phyloP scores from a whole-genome alignment of 139 green algal genomes.

The Prasinococcaceae sp. region DNA sequence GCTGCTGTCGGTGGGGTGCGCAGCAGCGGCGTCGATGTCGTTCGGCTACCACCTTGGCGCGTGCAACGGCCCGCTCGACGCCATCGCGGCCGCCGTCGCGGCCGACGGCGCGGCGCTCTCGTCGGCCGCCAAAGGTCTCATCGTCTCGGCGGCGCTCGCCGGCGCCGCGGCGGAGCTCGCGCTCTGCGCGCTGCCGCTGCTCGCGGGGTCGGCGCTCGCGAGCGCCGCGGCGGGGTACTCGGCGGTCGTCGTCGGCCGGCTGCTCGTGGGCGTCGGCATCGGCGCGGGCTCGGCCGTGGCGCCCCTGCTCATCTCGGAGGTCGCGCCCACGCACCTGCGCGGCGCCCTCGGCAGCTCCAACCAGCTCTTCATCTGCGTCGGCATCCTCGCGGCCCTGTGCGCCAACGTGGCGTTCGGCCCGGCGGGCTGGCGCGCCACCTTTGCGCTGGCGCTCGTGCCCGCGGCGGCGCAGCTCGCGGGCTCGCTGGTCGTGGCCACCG shows the following conservation, averaged over 20 bases:
- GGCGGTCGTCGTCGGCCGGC: conserved; percentile 55
- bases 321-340: conserved; percentile 59
- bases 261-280: conserved; percentile 73
- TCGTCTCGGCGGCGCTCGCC: conserved; percentile 65
- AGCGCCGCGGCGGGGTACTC: conserved; percentile 34
- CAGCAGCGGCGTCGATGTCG: too few relatives aligned
- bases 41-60: conserved; percentile 78
- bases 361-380: conserved; percentile 88
- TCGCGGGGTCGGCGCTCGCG: conserved; percentile 50
- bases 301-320: conserved; percentile 83
- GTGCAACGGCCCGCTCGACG: conserved; percentile 75
- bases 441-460: conserved; percentile 52
- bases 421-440: conserved; percentile 72
- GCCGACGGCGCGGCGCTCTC: conserved; percentile 59
- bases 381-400: conserved; percentile 81
- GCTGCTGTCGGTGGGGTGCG: too few relatives aligned
- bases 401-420: conserved; percentile 14
- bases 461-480: conserved; percentile 46
- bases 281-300: conserved; percentile 77
- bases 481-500: conserved; percentile 54
- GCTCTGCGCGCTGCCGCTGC: conserved; percentile 45
- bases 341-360: conserved; percentile 80
- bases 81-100: conserved; percentile 56
- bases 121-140: conserved; percentile 46
- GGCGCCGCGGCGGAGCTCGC: conserved; percentile 51